phyloP scores from a whole-genome alignment of 306 rosid species.

The Quercus dentata region DNA sequence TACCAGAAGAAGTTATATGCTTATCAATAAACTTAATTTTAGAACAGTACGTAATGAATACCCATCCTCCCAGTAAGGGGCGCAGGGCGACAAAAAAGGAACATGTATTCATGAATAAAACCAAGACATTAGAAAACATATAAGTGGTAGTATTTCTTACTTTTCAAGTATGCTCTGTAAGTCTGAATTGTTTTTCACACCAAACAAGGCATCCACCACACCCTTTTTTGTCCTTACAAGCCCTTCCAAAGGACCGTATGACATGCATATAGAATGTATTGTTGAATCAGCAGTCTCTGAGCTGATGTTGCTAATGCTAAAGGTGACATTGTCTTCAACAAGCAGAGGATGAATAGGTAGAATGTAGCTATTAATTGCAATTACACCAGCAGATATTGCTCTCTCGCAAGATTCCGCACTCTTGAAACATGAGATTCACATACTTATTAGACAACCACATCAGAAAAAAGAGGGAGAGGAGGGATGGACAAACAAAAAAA shows the following conservation, averaged over 20 bases:
- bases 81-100: too few relatives aligned
- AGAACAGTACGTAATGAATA: too few relatives aligned
- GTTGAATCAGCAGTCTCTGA: conserved; percentile 9
- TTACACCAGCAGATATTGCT: conserved; percentile 1
- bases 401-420: neutral
- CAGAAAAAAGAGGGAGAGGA: neutral
- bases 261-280: conserved; percentile 20
- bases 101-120: neutral
- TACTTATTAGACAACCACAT: neutral
- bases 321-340: conserved; percentile 2
- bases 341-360: neutral
- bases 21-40: too few relatives aligned
- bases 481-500: too few relatives aligned
- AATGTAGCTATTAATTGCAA: neutral
- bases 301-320: conserved; percentile 15
- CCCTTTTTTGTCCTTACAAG: conserved; percentile 18
- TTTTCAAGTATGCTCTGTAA: neutral
- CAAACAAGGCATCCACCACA: conserved; percentile 16
- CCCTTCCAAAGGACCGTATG: conserved; percentile 15
- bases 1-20: too few relatives aligned
- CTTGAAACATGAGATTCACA: conserved; percentile 1
- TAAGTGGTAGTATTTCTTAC: conserved; percentile 10
- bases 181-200: neutral
- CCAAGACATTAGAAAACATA: neutral
- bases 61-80: too few relatives aligned